Conservation (phyloP, 805 yeast species). For the Priceomyces medius region DNA sequence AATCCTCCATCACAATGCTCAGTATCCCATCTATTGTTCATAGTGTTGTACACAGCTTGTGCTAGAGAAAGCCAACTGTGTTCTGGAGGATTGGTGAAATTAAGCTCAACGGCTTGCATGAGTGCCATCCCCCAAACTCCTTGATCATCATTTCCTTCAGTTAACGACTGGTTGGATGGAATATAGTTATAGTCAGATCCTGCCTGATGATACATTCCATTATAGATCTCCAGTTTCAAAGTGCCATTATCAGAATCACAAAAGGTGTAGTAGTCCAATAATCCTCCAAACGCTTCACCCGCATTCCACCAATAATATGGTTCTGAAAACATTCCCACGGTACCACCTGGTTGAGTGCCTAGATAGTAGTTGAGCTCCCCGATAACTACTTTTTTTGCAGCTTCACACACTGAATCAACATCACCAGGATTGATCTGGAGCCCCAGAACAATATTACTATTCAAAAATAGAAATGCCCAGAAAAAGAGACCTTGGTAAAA, state of each 20-base stretch:
- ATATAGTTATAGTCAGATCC: slow-evolving; percentile 42
- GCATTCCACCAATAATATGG: slow-evolving; percentile 58
- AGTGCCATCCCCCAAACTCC: slow-evolving; percentile 51
- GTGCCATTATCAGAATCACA: slow-evolving; percentile 38
- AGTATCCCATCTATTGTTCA: slow-evolving; percentile 86
- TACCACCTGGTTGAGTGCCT: slow-evolving; percentile 43
- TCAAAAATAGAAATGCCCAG: neutral
- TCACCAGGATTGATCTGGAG: slow-evolving; percentile 29
- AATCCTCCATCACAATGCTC: slow-evolving; percentile 79
- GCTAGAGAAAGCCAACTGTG: slow-evolving; percentile 83
- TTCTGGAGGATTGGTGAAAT: slow-evolving; percentile 42
- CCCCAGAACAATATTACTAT: neutral
- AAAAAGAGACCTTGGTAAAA: neutral
- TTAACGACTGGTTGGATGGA: slow-evolving; percentile 45
- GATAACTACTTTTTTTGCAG: slow-evolving; percentile 31
- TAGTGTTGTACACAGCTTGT: slow-evolving; percentile 87
- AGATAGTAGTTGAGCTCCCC: slow-evolving; percentile 48
- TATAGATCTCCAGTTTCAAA: slow-evolving; percentile 26
- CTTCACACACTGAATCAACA: slow-evolving; percentile 40
- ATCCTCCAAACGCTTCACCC: slow-evolving; percentile 52
- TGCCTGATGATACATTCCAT: slow-evolving; percentile 45
- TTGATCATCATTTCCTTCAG: slow-evolving; percentile 53
- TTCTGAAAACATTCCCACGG: slow-evolving; percentile 43
- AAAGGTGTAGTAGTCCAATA: slow-evolving; percentile 39
- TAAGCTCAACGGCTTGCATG: slow-evolving; percentile 47